phyloP scores from a whole-genome alignment of 1,284 basidiomycete species.

The Papiliotrema terrestris region DNA sequence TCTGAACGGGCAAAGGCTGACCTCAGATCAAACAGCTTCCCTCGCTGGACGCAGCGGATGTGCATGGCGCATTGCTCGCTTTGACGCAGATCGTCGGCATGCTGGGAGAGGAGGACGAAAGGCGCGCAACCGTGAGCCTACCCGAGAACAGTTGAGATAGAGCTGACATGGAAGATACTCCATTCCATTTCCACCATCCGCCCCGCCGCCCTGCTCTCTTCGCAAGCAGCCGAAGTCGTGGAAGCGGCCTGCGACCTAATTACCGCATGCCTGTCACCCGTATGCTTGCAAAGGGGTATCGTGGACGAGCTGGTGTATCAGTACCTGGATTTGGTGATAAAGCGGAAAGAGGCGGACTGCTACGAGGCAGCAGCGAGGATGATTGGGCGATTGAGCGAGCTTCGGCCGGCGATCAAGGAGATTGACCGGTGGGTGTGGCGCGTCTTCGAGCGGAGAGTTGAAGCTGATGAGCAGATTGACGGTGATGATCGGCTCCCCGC shows the following conservation, averaged over 20 bases:
- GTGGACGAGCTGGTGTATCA: conserved; percentile 32
- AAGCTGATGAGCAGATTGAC: conserved; percentile 56
- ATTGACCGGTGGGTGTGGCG: conserved; percentile 64
- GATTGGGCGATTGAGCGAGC: conserved; percentile 62
- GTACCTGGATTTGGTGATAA: conserved; percentile 68
- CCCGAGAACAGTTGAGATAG: not conserved
- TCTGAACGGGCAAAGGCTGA: not conserved
- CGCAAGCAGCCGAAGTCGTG: conserved; percentile 70
- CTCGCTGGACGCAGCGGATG: conserved; percentile 65
- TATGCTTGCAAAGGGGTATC: conserved; percentile 34
- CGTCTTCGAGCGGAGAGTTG: conserved; percentile 3
- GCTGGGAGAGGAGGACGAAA: conserved; percentile 11
- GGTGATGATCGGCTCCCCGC: conserved; percentile 55
- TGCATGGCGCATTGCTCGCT: conserved; percentile 77
- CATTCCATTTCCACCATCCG: conserved; percentile 53
- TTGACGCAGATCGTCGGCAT: conserved; percentile 63
- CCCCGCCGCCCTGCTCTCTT: conserved; percentile 58
- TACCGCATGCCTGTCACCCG: conserved; percentile 58
- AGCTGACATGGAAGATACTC: conserved; percentile 26
- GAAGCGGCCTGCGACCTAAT: conserved; percentile 71
- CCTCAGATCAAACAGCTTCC: conserved; percentile 58
- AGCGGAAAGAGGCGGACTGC: conserved; percentile 61
- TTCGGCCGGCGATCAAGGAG: conserved; percentile 61
- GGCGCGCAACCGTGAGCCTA: conserved; percentile 9
- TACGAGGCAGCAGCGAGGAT: conserved; percentile 71